These are phyloP conservation scores for Glutinoglossum americanum DNA, from an alignment of 495 filamentous ascomycete genomes.

Conservation along the genomic window DNA sequence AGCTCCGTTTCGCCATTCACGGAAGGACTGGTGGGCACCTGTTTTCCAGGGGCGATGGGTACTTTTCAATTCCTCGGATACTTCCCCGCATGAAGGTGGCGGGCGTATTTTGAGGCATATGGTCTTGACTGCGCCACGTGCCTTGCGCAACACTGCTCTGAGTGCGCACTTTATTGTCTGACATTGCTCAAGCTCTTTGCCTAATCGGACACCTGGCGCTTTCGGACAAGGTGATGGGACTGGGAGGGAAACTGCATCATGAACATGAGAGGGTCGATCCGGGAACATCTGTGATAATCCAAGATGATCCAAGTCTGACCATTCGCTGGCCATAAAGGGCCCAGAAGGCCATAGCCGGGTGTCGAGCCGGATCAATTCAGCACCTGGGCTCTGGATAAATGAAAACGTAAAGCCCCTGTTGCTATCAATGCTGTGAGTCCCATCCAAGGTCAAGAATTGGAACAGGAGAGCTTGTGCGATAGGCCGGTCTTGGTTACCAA, in stretches of 20 bases:
- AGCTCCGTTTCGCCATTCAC: background rate
- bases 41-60: background rate
- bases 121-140: constrained; percentile 10
- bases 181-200: constrained; percentile 16
- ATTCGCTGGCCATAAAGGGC: constrained; percentile 9
- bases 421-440: background rate
- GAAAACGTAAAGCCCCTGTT: background rate
- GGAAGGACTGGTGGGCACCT: background rate
- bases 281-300: constrained; percentile 12
- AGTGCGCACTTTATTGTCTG: constrained; percentile 17
- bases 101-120: constrained; percentile 1
- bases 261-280: constrained; percentile 8
- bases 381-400: background rate
- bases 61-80: background rate
- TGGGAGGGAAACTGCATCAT: constrained; percentile 11
- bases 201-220: constrained; percentile 9
- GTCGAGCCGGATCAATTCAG: background rate
- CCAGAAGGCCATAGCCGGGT: background rate
- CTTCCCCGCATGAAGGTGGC: background rate
- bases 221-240: constrained; percentile 9
- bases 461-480: background rate
- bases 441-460: background rate
- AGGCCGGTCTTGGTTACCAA: background rate
- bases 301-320: constrained; percentile 14
- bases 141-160: constrained; percentile 10